Percentiles rank a stretch among this genome's conserved stretches.
Evolutionary conservation across 1,284 basidiomycete genomes (phyloP).

Genomic region (Trametes hirsuta): DNA sequence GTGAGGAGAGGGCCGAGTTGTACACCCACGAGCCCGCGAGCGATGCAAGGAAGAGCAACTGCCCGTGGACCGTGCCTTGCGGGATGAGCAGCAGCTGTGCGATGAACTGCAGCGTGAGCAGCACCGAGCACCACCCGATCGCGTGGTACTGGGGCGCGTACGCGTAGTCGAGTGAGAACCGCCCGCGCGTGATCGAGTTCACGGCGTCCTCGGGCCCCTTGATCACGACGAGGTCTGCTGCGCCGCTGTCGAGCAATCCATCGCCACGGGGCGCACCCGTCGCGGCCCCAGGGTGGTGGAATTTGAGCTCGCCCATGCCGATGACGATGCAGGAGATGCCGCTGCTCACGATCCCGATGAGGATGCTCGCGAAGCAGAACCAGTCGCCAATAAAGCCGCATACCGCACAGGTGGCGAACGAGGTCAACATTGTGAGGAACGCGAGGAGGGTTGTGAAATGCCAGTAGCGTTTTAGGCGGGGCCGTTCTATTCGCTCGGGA

Average conservation of each 20-base stretch:
- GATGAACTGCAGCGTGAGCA: conserved; percentile 21
- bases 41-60: conserved; percentile 20
- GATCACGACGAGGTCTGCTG: conserved; percentile 12
- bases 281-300: conserved; percentile 11
- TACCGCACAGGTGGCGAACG: conserved; percentile 2
- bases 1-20: conserved; percentile 22
- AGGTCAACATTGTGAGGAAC: not conserved
- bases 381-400: conserved; percentile 18
- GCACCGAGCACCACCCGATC: conserved; percentile 16
- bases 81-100: conserved; percentile 21
- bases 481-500: not conserved
- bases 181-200: conserved; percentile 16
- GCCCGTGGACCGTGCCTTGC: conserved; percentile 17
- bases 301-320: conserved; percentile 13
- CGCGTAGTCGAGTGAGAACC: conserved; percentile 16
- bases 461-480: not conserved
- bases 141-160: conserved; percentile 12
- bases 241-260: conserved; percentile 8
- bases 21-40: conserved; percentile 22
- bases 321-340: conserved; percentile 17
- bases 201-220: conserved; percentile 15
- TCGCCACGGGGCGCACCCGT: conserved; percentile 10
- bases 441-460: not conserved
- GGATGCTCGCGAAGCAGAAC: conserved; percentile 23
- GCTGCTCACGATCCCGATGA: conserved; percentile 18